Percentiles rank a stretch among this genome's conserved stretches.
phyloP scores from a whole-genome alignment of 1,284 basidiomycete genomes.

The Boletus holoroseus region DNA sequence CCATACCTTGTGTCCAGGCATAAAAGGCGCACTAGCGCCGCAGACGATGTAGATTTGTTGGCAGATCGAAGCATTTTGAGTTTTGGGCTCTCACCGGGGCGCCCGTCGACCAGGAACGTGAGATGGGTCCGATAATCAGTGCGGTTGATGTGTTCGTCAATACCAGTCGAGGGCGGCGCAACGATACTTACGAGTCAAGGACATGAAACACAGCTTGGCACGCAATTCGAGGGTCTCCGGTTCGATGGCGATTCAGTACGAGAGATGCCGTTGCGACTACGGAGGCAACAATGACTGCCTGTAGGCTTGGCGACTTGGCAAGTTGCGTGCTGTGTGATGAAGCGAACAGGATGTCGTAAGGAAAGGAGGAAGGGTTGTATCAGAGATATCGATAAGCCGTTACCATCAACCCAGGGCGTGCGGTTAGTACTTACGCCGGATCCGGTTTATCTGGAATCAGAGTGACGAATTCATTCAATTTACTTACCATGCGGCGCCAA shows the following conservation, averaged over 20 bases:
- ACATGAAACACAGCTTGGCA: too few relatives aligned
- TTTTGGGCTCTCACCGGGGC: conserved; percentile 2
- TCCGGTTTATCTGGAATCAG: background rate
- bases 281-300: background rate
- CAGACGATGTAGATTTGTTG: background rate
- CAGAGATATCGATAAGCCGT: background rate
- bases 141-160: too few relatives aligned
- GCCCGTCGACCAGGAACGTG: background rate
- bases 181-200: too few relatives aligned
- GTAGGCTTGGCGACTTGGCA: background rate
- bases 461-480: background rate
- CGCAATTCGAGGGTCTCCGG: too few relatives aligned
- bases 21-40: conserved; percentile 18
- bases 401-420: too few relatives aligned
- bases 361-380: background rate
- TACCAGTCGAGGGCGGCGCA: too few relatives aligned
- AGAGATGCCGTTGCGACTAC: too few relatives aligned
- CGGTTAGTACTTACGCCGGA: background rate
- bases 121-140: background rate
- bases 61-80: conserved; percentile 12
- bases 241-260: too few relatives aligned
- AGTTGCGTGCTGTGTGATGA: background rate
- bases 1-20: background rate
- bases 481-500: conserved; percentile 18
- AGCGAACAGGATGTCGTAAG: background rate